Conservation (phyloP, 1,139 yeast species). For the Sugiyamaella sp. region DNA sequence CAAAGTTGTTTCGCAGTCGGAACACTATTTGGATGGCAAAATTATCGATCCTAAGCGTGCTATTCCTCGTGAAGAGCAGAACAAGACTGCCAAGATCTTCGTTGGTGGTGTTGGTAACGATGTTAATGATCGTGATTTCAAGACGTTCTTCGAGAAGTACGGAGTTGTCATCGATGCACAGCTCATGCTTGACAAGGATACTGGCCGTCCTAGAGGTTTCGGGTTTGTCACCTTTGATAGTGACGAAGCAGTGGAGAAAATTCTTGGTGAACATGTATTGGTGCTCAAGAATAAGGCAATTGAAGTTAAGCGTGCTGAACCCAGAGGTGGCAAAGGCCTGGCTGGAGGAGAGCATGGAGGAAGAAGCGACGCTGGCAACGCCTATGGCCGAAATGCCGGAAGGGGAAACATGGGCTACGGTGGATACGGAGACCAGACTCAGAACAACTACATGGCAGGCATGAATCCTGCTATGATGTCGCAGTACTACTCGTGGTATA, state of each 20-base stretch:
- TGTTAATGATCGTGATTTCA: conserved; percentile 90
- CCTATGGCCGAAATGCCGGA: conserved; percentile 26
- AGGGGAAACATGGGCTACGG: conserved; percentile 18
- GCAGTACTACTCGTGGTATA: conserved; percentile 85
- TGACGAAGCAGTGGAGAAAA: conserved; percentile 93
- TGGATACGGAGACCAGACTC: conserved; percentile 21
- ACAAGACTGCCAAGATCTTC: conserved; percentile 93
- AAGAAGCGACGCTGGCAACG: conserved; percentile 6
- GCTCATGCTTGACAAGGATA: conserved; percentile 95
- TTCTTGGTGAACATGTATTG: conserved; percentile 79
- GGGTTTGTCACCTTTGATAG: conserved; percentile 97
- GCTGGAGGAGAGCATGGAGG: conserved; percentile 14
- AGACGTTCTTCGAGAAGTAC: conserved; percentile 82
- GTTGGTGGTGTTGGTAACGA: conserved; percentile 98
- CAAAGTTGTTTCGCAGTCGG: conserved; percentile 74
- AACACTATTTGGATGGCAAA: conserved; percentile 93
- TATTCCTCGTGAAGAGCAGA: conserved; percentile 97
- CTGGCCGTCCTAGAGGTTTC: conserved; percentile 97
- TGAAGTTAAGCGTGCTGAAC: conserved; percentile 98
- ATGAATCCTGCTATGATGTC: conserved; percentile 85
- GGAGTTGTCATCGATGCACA: conserved; percentile 97
- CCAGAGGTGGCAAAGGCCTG: conserved; percentile 57
- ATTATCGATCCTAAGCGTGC: conserved; percentile 98
- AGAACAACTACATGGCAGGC: conserved; percentile 45
- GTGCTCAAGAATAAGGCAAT: conserved; percentile 86